Percentiles rank a stretch among this genome's conserved stretches.
These are phyloP conservation scores for Vanderwaltozyma tropicalis DNA, from an alignment of 805 yeast species.

Conservation along the genomic window DNA sequence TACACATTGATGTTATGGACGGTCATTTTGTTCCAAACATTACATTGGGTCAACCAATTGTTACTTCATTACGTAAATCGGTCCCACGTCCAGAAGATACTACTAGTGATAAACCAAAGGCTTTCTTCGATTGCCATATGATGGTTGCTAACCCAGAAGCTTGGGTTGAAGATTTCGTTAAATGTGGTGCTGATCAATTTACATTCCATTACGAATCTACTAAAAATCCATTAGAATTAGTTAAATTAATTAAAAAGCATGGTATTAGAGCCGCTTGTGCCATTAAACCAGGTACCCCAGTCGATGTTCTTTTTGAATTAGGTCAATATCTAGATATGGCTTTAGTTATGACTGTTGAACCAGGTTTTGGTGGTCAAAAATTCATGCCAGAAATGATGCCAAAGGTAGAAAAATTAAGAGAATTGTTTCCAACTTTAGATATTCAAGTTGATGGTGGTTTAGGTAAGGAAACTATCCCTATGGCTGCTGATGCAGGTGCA, in stretches of 20 bases:
- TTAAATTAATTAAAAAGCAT: constrained; percentile 59
- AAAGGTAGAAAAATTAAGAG: constrained; percentile 71
- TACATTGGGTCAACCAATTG: constrained; percentile 87
- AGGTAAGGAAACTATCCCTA: constrained; percentile 72
- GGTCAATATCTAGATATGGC: constrained; percentile 83
- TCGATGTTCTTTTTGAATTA: constrained; percentile 66
- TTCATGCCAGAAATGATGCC: constrained; percentile 96
- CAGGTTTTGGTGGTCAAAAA: constrained; percentile 97
- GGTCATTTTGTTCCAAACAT: constrained; percentile 97
- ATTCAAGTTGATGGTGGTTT: constrained; percentile 97
- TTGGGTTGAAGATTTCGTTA: constrained; percentile 89
- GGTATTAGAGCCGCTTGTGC: constrained; percentile 96
- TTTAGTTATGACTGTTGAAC: constrained; percentile 97
- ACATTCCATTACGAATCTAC: constrained; percentile 95
- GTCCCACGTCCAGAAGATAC: constrained; percentile 55
- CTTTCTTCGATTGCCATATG: constrained; percentile 92
- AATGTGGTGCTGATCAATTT: constrained; percentile 91
- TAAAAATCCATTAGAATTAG: constrained; percentile 60
- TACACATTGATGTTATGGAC: constrained; percentile 97
- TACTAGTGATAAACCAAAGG: constrained; percentile 31
- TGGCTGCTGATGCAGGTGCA: constrained; percentile 95
- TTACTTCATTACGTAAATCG: constrained; percentile 61
- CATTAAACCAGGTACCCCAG: constrained; percentile 85
- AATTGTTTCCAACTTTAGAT: constrained; percentile 63
- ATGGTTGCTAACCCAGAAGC: constrained; percentile 89